Base-by-base conservation (phyloP, 768 basidiomycete species). In the Mycena maculata region DNA sequence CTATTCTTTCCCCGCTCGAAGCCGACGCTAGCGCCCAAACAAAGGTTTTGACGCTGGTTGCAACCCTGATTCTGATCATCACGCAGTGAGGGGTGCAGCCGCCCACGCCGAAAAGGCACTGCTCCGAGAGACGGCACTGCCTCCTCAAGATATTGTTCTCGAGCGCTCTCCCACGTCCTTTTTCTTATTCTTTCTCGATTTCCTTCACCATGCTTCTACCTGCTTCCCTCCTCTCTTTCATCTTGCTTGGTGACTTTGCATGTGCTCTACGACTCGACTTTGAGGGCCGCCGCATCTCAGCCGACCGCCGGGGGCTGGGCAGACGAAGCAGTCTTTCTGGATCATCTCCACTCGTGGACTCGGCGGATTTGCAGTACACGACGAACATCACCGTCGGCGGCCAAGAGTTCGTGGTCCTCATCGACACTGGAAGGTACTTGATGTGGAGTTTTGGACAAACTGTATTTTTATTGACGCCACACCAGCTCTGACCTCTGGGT, bases 401-500 rank as follows among this genome's bases (percentile, higher is more conserved):
- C 20, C 77, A 77, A 23, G 72, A 79, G 5, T 79, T 91, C 68
- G 82, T 84, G 25, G 90, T 93, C 56, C 80, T 92, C 71, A 77
- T 94, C 58, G 92, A 94, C 74, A 93, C 92, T 9, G 92, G 92
- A 78, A 93, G 92, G 91, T 90, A 67, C 20, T 79, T 66, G 8
- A 33, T 28, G 6, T 48, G 22, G 16, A 30, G 25, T 20, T 23
- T 4, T 25, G 16, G 41, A 25, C 41, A 23, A 22, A 47, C 52
- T 49, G 33, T 22, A 30, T 59, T 25, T 54, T 36, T 49, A 42
- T 41, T 11, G 54, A 61, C 50, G 68, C 49, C 57, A 39, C 53
- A 42, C 13, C 66, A 93, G 92, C 70, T 90, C 92, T 41, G 92
- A 94, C 76, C 77, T 94, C 39, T 94, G 92, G 92, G 90, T 91